Evolutionary conservation across 2,329 filamentous ascomycete species (phyloP).

Genomic region (Talaromyces sp.): DNA sequence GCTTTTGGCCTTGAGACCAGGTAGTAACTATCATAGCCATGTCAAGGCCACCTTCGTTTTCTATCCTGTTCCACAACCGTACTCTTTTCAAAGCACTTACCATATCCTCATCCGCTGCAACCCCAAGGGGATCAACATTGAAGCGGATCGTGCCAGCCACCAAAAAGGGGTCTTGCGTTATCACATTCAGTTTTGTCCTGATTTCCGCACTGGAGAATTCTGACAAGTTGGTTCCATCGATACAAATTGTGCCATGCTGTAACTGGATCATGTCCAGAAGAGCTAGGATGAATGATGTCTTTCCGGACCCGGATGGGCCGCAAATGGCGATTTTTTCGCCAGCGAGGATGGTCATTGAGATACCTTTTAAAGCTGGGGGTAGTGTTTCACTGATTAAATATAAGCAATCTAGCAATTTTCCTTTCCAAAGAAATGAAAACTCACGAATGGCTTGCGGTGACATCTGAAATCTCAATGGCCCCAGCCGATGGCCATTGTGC

Average conservation of each 20-base stretch:
- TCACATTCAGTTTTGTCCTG: constrained; percentile 34
- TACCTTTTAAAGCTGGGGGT: constrained; percentile 34
- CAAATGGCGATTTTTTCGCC: constrained; percentile 40
- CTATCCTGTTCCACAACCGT: constrained; percentile 30
- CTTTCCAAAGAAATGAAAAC: neutral
- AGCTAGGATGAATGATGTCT: constrained; percentile 18
- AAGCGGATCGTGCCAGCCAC: constrained; percentile 34
- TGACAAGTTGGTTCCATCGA: constrained; percentile 39
- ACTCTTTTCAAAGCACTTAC: constrained; percentile 11
- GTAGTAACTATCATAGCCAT: constrained; percentile 11
- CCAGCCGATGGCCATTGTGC: too few species aligned
- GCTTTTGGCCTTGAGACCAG: neutral
- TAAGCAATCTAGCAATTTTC: neutral
- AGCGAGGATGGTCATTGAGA: constrained; percentile 41
- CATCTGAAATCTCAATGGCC: too few species aligned
- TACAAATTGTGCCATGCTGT: constrained; percentile 31
- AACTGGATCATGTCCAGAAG: constrained; percentile 40
- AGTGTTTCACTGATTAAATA: neutral
- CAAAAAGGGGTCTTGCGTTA: constrained; percentile 41
- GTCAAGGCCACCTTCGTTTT: constrained; percentile 26
- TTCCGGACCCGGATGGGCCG: constrained; percentile 29
- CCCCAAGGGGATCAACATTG: constrained; percentile 34
- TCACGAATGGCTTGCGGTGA: neutral
- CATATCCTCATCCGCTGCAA: constrained; percentile 19
- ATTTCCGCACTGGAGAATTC: constrained; percentile 32